Base-by-base conservation (phyloP, 2,329 filamentous ascomycete species). In the Fusarium oligoseptatum region DNA sequence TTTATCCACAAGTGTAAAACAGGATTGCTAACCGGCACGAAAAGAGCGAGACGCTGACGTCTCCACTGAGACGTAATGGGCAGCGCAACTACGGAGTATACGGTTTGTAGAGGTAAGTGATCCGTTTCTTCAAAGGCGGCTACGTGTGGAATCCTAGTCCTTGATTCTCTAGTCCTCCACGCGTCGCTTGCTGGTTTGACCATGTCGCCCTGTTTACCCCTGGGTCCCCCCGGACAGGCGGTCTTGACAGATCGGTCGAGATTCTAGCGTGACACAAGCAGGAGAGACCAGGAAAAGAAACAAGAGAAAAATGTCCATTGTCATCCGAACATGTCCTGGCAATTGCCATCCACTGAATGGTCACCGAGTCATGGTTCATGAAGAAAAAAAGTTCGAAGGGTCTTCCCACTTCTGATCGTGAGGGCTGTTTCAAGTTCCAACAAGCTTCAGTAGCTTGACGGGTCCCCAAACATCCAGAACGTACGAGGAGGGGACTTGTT, bases 401-500 rank as follows among this genome's bases (percentile, higher is more conserved):
- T 15, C 45, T 57, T 57, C 60, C 20, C 43, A 43, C 37, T 57
- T 20, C 22, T 36, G 36, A 36, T 22, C 10, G 24, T 17, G 24
- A 36, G 69, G 56, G 39, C 24, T 60, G 68, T 74, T 75, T 75
- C 68, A 67, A 75, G 41, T 37, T 64, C 20, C 34, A 58, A 72
- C 68, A 74, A 75, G 57, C 68, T 72, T 74, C 27, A 41, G 52
- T 66, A 68, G 71, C 39, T 72, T 22, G n/a, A 62, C 20, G 58
- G 62, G 62, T 29, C 62, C 55, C 60, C 48, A 56, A 45, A 64
- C 50, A 64, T 41, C 41, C 37, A 61, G 48, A 60, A 65, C 41
- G 34, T 50, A 64, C 39, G 56, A 64, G 60, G 52, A n/a, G 24
- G 37, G 37, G 17, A 34, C 41, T 3, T 45, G 20, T n/a, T 57